Evolutionary conservation across 75 land plant species (phyloP).

Genomic region (Azolla pinnata): DNA sequence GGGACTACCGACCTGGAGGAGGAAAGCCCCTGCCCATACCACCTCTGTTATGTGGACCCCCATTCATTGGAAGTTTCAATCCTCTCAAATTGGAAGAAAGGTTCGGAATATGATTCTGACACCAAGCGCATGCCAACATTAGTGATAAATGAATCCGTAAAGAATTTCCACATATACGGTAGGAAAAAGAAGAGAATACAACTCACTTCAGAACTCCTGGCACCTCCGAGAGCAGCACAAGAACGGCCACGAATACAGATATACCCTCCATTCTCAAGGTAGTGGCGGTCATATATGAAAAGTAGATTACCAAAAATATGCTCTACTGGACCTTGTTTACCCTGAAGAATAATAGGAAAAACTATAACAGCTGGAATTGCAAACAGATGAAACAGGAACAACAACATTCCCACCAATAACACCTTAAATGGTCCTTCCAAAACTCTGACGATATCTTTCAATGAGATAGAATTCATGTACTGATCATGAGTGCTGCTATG

Average conservation of each 20-base stretch:
- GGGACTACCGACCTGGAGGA: neutral
- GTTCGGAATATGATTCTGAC: conserved; percentile 1
- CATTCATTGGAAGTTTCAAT: conserved; percentile 26
- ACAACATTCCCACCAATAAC: neutral
- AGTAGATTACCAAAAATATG: conserved; percentile 70
- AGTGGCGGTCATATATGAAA: conserved; percentile 85
- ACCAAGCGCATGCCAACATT: neutral
- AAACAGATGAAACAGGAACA: neutral
- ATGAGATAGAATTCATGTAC: conserved; percentile 43
- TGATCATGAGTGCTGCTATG: conserved; percentile 56
- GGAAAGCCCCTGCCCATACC: conserved; percentile 6
- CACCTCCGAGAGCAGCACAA: conserved; percentile 69
- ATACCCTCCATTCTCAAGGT: conserved; percentile 89
- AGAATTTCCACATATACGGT: conserved; percentile 3
- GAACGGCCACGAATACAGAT: conserved; percentile 69
- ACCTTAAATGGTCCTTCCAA: conserved; percentile 85
- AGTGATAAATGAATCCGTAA: neutral
- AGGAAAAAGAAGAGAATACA: neutral
- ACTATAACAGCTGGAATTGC: neutral
- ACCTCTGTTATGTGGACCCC: conserved; percentile 10
- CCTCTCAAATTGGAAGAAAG: conserved; percentile 29
- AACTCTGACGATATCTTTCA: conserved; percentile 79
- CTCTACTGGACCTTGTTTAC: conserved; percentile 89
- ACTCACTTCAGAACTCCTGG: conserved; percentile 21
- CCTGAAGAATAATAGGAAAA: conserved; percentile 52